Evolutionary conservation across 257 asterid genomes (phyloP).

Genomic region (Solanum chmielewskii): DNA sequence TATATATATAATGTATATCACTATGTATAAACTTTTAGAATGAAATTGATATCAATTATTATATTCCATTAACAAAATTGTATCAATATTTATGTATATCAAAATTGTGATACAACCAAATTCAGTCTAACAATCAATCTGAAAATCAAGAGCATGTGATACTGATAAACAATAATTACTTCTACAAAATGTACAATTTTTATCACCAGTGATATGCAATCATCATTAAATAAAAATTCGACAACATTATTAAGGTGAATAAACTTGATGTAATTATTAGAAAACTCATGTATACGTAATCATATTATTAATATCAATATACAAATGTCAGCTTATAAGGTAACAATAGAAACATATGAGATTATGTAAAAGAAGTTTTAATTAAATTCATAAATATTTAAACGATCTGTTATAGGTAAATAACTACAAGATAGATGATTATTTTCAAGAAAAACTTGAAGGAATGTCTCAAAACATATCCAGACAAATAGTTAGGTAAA

Average conservation of each 20-base stretch:
- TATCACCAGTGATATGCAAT: neutral
- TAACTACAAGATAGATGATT: too few relatives aligned
- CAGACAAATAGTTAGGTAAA: neutral
- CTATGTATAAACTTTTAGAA: neutral
- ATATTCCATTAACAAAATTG: too few relatives aligned
- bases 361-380: too few relatives aligned
- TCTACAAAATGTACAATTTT: neutral
- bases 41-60: neutral
- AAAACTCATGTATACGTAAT: too few relatives aligned
- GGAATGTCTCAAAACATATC: neutral
- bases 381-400: too few relatives aligned
- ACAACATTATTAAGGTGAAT: neutral
- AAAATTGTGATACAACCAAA: neutral
- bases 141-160: neutral
- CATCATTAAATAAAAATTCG: neutral
- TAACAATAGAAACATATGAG: neutral
- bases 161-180: neutral
- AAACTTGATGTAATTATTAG: neutral
- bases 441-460: too few relatives aligned
- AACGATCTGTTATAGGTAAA: neutral
- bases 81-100: neutral
- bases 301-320: too few relatives aligned
- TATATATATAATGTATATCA: too few relatives aligned
- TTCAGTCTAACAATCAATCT: neutral
- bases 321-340: fast-evolving